phyloP scores from a whole-genome alignment of 805 yeast genomes.

The Starmera dryadoides region DNA sequence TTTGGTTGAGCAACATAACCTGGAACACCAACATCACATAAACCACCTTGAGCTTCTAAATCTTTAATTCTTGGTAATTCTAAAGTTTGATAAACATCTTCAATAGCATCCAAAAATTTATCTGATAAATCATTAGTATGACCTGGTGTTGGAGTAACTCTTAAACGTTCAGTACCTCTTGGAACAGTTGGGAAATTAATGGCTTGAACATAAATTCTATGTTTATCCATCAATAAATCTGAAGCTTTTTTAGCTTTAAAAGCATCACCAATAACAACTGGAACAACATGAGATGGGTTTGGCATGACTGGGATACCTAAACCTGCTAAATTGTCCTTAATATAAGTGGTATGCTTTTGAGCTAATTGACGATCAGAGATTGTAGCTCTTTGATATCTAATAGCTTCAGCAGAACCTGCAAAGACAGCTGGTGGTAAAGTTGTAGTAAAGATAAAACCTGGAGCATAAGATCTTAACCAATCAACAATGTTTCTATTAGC shows the following conservation, averaged over 20 bases:
- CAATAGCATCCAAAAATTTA: conserved; percentile 70
- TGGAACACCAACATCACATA: conserved; percentile 77
- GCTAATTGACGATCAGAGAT: conserved; percentile 74
- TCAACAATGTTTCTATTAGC: conserved; percentile 79
- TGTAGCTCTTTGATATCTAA: conserved; percentile 74
- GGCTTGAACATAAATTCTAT: conserved; percentile 93
- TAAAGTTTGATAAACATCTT: conserved; percentile 70
- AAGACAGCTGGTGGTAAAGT: conserved; percentile 94
- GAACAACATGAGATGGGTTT: conserved; percentile 96
- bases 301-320: conserved; percentile 93
- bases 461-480: conserved; percentile 94
- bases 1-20: conserved; percentile 44
- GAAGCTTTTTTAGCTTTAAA: conserved; percentile 87
- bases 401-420: conserved; percentile 91
- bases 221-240: conserved; percentile 76
- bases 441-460: conserved; percentile 97
- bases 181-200: conserved; percentile 98
- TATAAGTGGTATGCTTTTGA: conserved; percentile 80
- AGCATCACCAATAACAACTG: conserved; percentile 92
- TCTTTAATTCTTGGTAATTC: conserved; percentile 66
- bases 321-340: conserved; percentile 59
- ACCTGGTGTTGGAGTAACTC: conserved; percentile 99
- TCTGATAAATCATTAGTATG: conserved; percentile 75
- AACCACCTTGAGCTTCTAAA: conserved; percentile 81
- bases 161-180: conserved; percentile 88